Evolutionary conservation across 805 yeast genomes (phyloP), one percentile per base, ranked within the genome.

Genomic region (Yarrowia yakushimensis): DNA sequence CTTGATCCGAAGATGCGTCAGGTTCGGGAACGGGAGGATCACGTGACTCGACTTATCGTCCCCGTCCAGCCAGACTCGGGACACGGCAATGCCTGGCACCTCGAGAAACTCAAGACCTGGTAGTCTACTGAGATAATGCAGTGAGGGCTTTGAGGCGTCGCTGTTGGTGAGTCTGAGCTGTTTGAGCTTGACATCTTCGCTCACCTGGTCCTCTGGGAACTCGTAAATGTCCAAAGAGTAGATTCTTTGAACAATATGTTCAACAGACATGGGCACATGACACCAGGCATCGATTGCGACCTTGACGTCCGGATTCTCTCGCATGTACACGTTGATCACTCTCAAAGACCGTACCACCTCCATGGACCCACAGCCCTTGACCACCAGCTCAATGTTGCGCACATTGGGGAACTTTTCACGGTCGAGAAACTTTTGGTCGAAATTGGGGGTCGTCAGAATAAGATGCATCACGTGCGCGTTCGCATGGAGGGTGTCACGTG

Each of bases 201-300:
- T 4, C 11, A 36, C 59, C 25, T 52, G 59, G 13, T 52, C 59
- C 13, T 52, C 59, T 5, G 59, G 59, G 17, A 52, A 52, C 33
- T 52, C 59, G 42, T 52, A 52, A 18, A 52, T 52, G 43, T 52
- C 59, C 33, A 52, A 15, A 36, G 59, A 52, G 42, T 18, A 50
- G 31, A 50, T 42, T 25, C 57, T n/a, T 22, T 50, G 57, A 10
- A 50, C 57, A 25, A 50, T 50, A 12, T 31, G 28, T 22, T 36
- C 59, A 23, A 52, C 43, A n/a, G 59, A 52, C 33, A 52, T 34
- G 23, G 59, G 59, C 2, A 52, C 59, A 17, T 52, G 59, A 7
- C 59, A 52, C 59, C 59, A 52, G 8, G 59, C 59, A 18, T 52
- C 59, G 3, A 52, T 52, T 4, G 59, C 59, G 13, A 52, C 59